These are phyloP conservation scores for Colletotrichum sp. DNA, from an alignment of 2,329 filamentous ascomycete genomes.

Conservation along the genomic window DNA sequence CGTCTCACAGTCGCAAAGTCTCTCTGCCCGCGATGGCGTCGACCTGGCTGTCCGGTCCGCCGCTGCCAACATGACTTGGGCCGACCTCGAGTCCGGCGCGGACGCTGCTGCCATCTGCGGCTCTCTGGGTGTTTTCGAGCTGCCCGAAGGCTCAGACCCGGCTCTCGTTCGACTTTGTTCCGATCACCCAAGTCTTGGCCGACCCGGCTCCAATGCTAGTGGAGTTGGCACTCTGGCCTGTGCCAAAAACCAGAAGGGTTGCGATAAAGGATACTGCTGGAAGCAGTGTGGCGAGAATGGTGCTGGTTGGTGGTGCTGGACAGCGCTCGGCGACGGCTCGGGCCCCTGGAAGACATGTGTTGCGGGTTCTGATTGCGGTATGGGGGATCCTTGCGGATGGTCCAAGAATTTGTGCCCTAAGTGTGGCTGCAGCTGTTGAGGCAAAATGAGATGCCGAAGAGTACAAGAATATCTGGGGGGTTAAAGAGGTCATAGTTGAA, in stretches of 20 bases:
- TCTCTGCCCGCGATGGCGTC: neutral
- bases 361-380: neutral
- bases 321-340: neutral
- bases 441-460: neutral
- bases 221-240: neutral
- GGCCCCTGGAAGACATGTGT: neutral
- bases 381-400: neutral
- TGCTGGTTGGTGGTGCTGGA: neutral
- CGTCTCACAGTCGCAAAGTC: neutral
- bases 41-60: neutral
- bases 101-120: neutral
- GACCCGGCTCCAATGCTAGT: neutral
- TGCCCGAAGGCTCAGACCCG: neutral
- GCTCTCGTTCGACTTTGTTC: neutral
- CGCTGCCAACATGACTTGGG: neutral
- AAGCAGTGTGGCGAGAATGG: neutral
- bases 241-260: neutral
- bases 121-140: neutral
- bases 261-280: neutral
- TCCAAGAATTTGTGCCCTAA: neutral
- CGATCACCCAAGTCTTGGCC: neutral
- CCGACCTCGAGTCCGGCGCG: neutral
- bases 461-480: neutral
- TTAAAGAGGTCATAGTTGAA: neutral
- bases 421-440: neutral